phyloP scores from a whole-genome alignment of 2,329 filamentous ascomycete genomes.

The Coniochaeta sp. region DNA sequence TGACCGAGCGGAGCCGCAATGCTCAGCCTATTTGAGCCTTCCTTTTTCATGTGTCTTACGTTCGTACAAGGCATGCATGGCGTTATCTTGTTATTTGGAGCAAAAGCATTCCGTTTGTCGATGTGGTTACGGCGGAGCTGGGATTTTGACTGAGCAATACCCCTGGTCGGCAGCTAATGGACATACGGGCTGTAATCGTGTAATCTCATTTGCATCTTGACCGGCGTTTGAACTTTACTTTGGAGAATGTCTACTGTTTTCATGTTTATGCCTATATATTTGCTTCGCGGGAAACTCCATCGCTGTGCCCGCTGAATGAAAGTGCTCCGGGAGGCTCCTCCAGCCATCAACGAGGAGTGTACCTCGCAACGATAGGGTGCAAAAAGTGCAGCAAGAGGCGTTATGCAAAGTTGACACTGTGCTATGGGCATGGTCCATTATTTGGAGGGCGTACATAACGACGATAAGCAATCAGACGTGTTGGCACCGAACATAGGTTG shows the following conservation, averaged over 20 bases:
- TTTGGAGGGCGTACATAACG: too few species aligned
- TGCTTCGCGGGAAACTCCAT: not conserved
- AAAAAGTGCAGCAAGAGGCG: too few species aligned
- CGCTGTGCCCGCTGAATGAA: not conserved
- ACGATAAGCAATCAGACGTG: too few species aligned
- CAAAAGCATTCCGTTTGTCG: not conserved
- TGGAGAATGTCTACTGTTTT: not conserved
- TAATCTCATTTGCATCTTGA: not conserved
- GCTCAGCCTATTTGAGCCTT: not conserved
- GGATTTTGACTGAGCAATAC: not conserved
- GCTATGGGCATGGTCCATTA: too few species aligned
- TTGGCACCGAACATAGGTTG: too few species aligned
- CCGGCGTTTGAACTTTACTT: not conserved
- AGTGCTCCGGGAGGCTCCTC: not conserved
- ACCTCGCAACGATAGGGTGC: too few species aligned
- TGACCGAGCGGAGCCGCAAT: slow-evolving; percentile 8
- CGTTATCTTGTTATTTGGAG: not conserved
- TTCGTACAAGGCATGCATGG: not conserved
- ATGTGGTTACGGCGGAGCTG: not conserved
- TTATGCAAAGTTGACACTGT: too few species aligned
- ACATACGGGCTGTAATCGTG: not conserved
- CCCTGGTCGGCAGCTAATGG: not conserved
- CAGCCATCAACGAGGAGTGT: too few species aligned
- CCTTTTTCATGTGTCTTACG: not conserved
- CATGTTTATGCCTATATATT: not conserved